These are phyloP conservation scores for Coccomyxa sp. DNA, from an alignment of 139 green algal genomes.

Conservation along the genomic window DNA sequence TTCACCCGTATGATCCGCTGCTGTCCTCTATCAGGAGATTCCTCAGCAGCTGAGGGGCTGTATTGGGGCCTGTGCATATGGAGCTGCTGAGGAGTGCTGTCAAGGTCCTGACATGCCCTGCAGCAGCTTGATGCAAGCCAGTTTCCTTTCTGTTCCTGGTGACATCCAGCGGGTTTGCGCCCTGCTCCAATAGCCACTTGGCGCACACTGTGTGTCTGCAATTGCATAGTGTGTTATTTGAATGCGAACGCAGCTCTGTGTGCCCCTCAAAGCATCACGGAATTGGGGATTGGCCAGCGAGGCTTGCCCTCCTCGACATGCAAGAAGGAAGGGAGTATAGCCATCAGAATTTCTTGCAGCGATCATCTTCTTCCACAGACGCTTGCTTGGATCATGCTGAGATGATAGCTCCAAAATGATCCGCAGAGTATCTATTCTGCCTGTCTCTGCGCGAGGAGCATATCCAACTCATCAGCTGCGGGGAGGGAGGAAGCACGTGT, in stretches of 20 bases:
- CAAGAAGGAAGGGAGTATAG: neutral
- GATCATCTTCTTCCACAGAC: neutral
- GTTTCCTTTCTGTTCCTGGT: neutral
- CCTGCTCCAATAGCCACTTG: neutral
- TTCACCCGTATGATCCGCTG: neutral
- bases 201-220: neutral
- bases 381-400: neutral
- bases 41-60: neutral
- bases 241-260: neutral
- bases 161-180: neutral
- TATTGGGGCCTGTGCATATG: neutral
- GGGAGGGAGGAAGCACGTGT: neutral
- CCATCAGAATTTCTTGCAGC: neutral
- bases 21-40: neutral
- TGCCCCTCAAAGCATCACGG: neutral
- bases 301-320: neutral
- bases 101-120: neutral
- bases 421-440: neutral
- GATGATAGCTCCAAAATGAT: neutral
- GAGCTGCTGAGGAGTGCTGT: neutral
- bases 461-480: neutral
- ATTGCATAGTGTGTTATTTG: neutral
- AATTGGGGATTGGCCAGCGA: neutral
- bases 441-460: neutral
- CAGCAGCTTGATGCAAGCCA: neutral